Base-by-base conservation (phyloP, 2,329 filamentous ascomycete genomes). In the Pseudopyrenochaeta lycopersici region DNA sequence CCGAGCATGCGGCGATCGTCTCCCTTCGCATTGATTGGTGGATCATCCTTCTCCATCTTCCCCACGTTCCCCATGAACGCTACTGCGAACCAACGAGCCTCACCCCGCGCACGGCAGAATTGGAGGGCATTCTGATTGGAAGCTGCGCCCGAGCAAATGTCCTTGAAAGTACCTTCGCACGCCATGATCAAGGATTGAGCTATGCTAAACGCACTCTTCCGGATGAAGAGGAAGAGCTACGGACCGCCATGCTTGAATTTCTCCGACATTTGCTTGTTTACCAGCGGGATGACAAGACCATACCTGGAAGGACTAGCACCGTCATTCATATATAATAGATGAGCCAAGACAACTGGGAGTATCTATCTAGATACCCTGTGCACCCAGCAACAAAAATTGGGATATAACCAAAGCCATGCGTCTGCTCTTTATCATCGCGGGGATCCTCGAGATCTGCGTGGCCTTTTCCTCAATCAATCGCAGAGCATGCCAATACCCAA, bases 401-500 rank as follows among this genome's bases (percentile, higher is more conserved):
- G 20, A 10, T 23, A 30, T 30, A 18, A 23, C 20, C 17, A 38
- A 23, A 17, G 44, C 17, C 30, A 67, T 67, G 64, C 62, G 57
- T 41, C 32, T 61, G 10, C 35, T 42, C 5, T 21, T 54, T 1
- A 32, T 52, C 14, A 11, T 56, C 14, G 32, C 52, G 10, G 48
- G 52, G 29, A 35, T 68, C 7, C 40, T 66, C 11, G 50, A 65
- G 41, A 46, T 54, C 7, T 61, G 60, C 47, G 32, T 42, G n/a
- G 63, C 63, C 12, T 1, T 64, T n/a, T 56, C 58, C 12, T 29
- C 62, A 7, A 33, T 62, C 33, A 56, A 60, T 15, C 63, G 65
- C 36, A 66, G 51, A 49, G 61, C 64, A 23, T 79, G 77, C 49
- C 78, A 80, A 61, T 57, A 62, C 15, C 73, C 76, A 1, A 76